Evolutionary conservation across 495 filamentous ascomycete species (phyloP).

Genomic region (Stereocaulon alpinum): DNA sequence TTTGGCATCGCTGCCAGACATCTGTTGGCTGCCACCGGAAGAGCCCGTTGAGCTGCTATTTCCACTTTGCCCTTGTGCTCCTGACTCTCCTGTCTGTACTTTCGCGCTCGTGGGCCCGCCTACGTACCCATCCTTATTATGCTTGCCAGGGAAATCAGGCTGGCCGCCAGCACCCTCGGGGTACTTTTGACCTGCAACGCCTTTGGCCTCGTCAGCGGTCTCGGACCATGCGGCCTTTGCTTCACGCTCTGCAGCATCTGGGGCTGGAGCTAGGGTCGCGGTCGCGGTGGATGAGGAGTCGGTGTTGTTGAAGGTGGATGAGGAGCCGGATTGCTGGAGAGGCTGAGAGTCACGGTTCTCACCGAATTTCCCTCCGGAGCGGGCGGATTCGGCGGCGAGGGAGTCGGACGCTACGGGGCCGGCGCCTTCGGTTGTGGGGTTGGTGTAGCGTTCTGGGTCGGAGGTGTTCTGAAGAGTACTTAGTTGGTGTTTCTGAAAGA

Average conservation of each 20-base stretch:
- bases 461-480: conserved; percentile 29
- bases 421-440: conserved; percentile 41
- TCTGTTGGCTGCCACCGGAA: not conserved
- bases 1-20: conserved; percentile 5
- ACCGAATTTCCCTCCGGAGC: conserved; percentile 41
- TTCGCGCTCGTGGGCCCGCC: not conserved
- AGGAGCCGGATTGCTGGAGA: conserved; percentile 34
- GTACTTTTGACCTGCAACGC: conserved; percentile 29
- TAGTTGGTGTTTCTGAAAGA: not conserved
- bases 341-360: conserved; percentile 42
- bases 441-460: conserved; percentile 36
- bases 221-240: conserved; percentile 33
- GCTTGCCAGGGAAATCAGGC: conserved; percentile 34
- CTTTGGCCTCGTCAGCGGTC: conserved; percentile 13
- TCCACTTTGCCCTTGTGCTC: not conserved
- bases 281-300: conserved; percentile 42
- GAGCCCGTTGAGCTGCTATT: conserved; percentile 3
- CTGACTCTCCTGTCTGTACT: not conserved
- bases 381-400: conserved; percentile 52
- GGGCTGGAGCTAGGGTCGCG: conserved; percentile 39
- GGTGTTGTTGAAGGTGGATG: conserved; percentile 47
- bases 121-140: not conserved
- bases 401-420: conserved; percentile 52
- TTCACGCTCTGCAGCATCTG: conserved; percentile 38
- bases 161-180: conserved; percentile 41